Evolutionary conservation across 768 basidiomycete species (phyloP), one percentile per base, ranked within the genome.

Genomic region (Naematelia encephala): DNA sequence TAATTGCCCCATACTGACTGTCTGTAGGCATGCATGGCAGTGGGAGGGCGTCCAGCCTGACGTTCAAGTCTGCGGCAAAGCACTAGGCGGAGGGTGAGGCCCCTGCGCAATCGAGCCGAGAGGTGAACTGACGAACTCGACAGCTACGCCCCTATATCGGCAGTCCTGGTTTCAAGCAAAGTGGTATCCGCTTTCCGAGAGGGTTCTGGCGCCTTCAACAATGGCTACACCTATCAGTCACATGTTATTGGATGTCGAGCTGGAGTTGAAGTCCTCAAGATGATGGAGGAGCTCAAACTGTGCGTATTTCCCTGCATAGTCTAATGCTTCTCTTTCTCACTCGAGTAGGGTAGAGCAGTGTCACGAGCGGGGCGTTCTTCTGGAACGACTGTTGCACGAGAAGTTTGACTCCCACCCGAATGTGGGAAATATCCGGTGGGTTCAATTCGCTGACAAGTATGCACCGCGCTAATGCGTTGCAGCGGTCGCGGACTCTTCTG

Each of bases 1-100:
- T n/a, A n/a, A n/a, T n/a, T n/a, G n/a, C n/a, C n/a, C n/a, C n/a
- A n/a, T n/a, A n/a, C n/a, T n/a, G n/a, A n/a, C n/a, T n/a, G n/a
- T n/a, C n/a, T n/a, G n/a, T n/a, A n/a, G n/a, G n/a, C 91, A 92
- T 69, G 88, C 84, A 19, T 92, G 90, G 91, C 82, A 92, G 69
- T 64, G 62, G 62, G 59, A 87, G 84, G 43, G 85, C 85, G 64
- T 81, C 34, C 78, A 84, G 14, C 91, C 91, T 42, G 91, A 93
- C 77, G 81, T 93, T 27, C 90, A 93, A 77, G 88, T 89, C 5
- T 81, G 91, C 27, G 91, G 90, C 0, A 93, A 94, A 75, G 90
- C 90, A 13, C 83, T 93, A 4, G 90, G 89, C 49, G 91, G 90
- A 77, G 91, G n/a, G n/a, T n/a, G n/a, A n/a, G n/a, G n/a, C n/a